phyloP scores from a whole-genome alignment of 495 filamentous ascomycete species.

The Talaromyces nanjingensis region DNA sequence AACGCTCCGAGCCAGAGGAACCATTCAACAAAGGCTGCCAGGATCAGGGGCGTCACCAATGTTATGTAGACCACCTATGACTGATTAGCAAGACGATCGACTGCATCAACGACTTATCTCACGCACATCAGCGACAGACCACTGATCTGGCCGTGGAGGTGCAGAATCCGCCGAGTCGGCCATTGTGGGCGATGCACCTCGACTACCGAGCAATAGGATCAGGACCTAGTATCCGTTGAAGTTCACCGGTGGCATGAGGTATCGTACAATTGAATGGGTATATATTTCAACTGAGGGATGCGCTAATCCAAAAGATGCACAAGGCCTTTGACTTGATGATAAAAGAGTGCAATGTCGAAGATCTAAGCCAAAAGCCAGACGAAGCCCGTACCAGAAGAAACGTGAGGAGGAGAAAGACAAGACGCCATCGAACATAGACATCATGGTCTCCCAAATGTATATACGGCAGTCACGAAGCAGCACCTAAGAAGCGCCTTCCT shows the following conservation, averaged over 20 bases:
- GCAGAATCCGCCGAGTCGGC: neutral
- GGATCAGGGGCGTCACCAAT: conserved; percentile 75
- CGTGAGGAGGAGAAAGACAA: neutral
- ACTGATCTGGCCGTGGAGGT: conserved; percentile 25
- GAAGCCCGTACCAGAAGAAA: neutral
- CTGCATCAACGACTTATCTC: neutral
- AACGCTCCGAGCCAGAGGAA: conserved; percentile 90
- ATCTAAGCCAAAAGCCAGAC: neutral
- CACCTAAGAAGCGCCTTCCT: neutral
- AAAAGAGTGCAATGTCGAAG: neutral
- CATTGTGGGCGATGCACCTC: neutral
- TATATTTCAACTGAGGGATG: neutral
- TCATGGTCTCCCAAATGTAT: neutral
- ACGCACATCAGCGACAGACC: conserved; percentile 63
- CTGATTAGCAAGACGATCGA: conserved; percentile 12
- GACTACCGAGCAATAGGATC: neutral
- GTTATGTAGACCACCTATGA: conserved; percentile 70
- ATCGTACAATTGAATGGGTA: neutral
- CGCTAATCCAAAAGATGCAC: neutral
- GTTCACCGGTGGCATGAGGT: neutral
- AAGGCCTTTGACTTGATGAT: neutral
- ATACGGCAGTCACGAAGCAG: neutral
- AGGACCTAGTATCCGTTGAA: neutral
- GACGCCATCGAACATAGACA: neutral
- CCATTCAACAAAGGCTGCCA: conserved; percentile 87